Evolutionary conservation across 495 filamentous ascomycete species (phyloP).

Genomic region (Penicillium egyptiacum): DNA sequence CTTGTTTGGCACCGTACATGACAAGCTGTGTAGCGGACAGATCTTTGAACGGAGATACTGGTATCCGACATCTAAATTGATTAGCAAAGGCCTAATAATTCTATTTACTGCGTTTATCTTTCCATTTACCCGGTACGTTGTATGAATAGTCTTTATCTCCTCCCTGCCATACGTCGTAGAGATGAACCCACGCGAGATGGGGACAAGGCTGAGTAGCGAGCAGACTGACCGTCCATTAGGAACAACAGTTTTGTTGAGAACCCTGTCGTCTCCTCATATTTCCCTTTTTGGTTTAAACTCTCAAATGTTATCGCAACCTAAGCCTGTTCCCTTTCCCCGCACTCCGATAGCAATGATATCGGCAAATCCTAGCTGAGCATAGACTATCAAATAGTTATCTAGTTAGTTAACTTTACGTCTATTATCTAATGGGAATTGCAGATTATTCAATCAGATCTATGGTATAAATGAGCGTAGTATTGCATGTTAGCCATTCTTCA

Average conservation of each 20-base stretch:
- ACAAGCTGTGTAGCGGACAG: neutral
- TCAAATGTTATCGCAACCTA: neutral
- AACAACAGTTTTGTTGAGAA: neutral
- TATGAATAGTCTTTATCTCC: too few relatives aligned
- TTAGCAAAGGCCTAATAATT: neutral
- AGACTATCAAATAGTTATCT: neutral
- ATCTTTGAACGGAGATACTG: neutral
- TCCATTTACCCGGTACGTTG: too few relatives aligned
- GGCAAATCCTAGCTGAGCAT: neutral
- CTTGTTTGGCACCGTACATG: neutral
- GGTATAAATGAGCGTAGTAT: conserved; percentile 1
- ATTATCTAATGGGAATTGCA: conserved; percentile 4
- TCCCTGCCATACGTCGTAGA: neutral
- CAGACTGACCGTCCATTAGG: neutral
- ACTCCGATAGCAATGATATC: conserved; percentile 10
- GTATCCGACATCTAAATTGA: neutral
- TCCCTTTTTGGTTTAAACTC: conserved; percentile 4
- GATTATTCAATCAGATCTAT: neutral
- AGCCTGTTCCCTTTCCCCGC: conserved; percentile 4
- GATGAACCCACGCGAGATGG: neutral
- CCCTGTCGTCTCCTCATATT: conserved; percentile 3
- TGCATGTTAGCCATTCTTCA: neutral
- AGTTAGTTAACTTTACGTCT: too few relatives aligned
- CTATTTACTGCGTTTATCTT: neutral
- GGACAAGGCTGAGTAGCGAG: neutral